These are phyloP conservation scores for Persicaria tinctoria DNA, from an alignment of 148 eudicot species.

Conservation along the genomic window DNA sequence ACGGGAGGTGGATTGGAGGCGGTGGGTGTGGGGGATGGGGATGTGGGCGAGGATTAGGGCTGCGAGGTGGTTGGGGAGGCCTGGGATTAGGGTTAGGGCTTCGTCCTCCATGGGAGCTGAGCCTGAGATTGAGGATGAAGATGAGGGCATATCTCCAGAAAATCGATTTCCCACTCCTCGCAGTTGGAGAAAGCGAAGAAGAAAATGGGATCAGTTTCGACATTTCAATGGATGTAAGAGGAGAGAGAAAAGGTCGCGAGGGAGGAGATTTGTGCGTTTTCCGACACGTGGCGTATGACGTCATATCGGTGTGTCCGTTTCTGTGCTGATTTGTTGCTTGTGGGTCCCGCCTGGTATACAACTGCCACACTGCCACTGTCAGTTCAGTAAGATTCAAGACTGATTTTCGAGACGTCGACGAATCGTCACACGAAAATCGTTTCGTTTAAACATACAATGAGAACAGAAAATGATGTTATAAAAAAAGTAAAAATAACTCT, in stretches of 20 bases:
- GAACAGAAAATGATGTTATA: no score
- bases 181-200: background rate
- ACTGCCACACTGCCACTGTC: background rate
- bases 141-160: background rate
- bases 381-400: no score
- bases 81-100: slow-evolving; percentile 69
- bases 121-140: slow-evolving; percentile 19
- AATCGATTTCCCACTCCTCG: background rate
- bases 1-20: slow-evolving; percentile 59
- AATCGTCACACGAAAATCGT: no score
- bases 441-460: no score
- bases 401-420: no score
- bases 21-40: slow-evolving; percentile 45
- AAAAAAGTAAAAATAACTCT: no score
- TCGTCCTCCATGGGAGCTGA: slow-evolving; percentile 16
- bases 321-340: background rate
- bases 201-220: background rate
- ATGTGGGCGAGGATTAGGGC: slow-evolving; percentile 49
- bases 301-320: background rate
- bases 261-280: background rate
- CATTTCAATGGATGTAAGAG: background rate
- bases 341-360: background rate
- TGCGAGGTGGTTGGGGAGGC: slow-evolving; percentile 65
- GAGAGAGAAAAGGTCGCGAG: background rate
- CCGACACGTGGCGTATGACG: background rate